Base-by-base conservation (phyloP, 2,329 filamentous ascomycete genomes). In the Pseudogymnoascus sp. region DNA sequence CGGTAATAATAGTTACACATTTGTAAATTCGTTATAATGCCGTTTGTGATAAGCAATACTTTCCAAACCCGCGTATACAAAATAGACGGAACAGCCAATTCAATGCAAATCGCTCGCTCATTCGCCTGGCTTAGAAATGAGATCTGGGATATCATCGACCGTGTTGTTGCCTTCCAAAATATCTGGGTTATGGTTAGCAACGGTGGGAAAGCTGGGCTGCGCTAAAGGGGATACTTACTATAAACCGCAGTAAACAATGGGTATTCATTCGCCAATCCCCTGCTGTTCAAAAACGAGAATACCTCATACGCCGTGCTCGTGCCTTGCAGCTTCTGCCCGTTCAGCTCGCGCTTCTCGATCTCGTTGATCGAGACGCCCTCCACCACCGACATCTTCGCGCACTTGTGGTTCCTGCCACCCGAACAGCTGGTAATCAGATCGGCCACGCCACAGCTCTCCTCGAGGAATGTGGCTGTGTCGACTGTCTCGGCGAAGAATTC, bases 261-360 rank as follows among this genome's bases (percentile, higher is more conserved):
- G 75, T 96, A 99, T 61, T 96, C 89, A 33, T 85, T 80, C 77
- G 96, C 92, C 67, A 88, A 78, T 0, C 89, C 89, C 68, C 89
- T 83, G 60, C 85, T 85, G 79, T 89, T 90, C 72, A 99, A 77
- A 77, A 98, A 98, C 60, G 82, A 86, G 78, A 96, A 90, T 43
- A 99, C 93, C 75, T 99, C 95, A 67, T 88, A 85, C 7, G 95
- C 93, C 2, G 95, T 99, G 69, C 88, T 88, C 0, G 92, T 98
- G 38, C 95, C 95, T 79, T 99, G 95, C 64, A 99, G 81, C 80
- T 96, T 96, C 81, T 99, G 95, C 12, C 95, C 95, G 74, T 99
- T 98, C 66, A 99, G 82, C 74, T 97, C 93, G 64, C 87, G 84
- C 72, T 85, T 83, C 81, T 99, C 95, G 46, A 99, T 88, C 76